These are phyloP conservation scores for Fusarium sp. DNA, from an alignment of 2,329 filamentous ascomycete species.

Conservation along the genomic window DNA sequence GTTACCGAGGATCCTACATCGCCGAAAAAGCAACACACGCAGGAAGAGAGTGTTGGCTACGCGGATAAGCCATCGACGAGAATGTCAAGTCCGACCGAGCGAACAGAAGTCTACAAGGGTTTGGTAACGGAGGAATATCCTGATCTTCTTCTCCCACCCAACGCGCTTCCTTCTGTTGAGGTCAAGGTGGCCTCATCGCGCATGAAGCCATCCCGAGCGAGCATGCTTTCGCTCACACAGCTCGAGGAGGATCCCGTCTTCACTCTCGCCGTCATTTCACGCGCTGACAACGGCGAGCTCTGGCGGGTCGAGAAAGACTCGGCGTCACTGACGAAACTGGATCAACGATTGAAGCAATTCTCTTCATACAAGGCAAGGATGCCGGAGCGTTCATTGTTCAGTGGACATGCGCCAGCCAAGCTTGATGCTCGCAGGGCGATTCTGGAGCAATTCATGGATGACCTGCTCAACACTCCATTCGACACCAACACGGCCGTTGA, in stretches of 20 bases:
- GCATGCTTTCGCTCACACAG: conserved; percentile 81
- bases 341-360: conserved; percentile 82
- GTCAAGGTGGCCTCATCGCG: conserved; percentile 92
- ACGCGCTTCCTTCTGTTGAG: conserved; percentile 86
- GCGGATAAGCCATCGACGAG: conserved; percentile 37
- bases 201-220: conserved; percentile 91
- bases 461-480: conserved; percentile 84
- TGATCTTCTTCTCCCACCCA: conserved; percentile 85
- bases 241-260: conserved; percentile 95
- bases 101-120: conserved; percentile 75
- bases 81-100: conserved; percentile 55
- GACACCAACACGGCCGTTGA: conserved; percentile 81
- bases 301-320: conserved; percentile 97
- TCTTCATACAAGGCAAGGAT: conserved; percentile 79
- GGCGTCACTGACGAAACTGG: conserved; percentile 81
- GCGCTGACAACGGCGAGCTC: conserved; percentile 80
- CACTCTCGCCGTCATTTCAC: conserved; percentile 85
- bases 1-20: conserved; percentile 26
- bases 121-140: conserved; percentile 89
- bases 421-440: conserved; percentile 87
- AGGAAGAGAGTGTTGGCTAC: conserved; percentile 23
- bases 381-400: conserved; percentile 89
- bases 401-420: conserved; percentile 91
- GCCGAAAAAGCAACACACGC: conserved; percentile 14
- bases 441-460: conserved; percentile 87